Evolutionary conservation across 192 early-diverging fungal species (phyloP).

Genomic region (Backusella macrospora): DNA sequence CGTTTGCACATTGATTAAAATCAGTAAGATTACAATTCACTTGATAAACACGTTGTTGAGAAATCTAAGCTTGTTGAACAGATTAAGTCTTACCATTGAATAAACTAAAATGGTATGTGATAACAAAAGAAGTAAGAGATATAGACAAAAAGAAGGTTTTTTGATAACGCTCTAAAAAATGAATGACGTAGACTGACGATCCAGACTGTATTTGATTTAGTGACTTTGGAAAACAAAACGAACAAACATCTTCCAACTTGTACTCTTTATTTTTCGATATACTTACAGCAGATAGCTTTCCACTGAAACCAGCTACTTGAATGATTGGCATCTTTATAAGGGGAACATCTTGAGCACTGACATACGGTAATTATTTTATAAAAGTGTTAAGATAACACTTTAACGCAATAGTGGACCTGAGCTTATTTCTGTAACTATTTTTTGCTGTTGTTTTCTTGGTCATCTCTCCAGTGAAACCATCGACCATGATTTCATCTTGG

Average conservation of each 20-base stretch:
- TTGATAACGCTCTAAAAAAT: too few species aligned
- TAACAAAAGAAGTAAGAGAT: too few species aligned
- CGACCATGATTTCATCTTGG: conserved; percentile 2
- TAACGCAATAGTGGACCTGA: conserved; percentile 16
- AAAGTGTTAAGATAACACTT: conserved; percentile 22
- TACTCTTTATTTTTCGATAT: conserved; percentile 17
- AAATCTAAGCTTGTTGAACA: too few species aligned
- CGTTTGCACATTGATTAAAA: too few species aligned
- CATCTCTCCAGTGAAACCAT: conserved; percentile 17
- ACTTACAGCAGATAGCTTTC: background rate
- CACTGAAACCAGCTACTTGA: conserved; percentile 18
- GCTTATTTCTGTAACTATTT: conserved; percentile 13
- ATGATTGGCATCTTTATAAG: conserved; percentile 23
- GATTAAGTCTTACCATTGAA: too few species aligned
- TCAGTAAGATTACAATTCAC: too few species aligned
- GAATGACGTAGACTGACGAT: too few species aligned
- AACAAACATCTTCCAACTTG: conserved; percentile 17
- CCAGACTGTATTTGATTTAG: too few species aligned
- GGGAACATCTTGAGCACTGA: conserved; percentile 19
- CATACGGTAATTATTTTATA: conserved; percentile 15
- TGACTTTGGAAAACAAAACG: conserved; percentile 23
- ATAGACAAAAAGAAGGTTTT: too few species aligned
- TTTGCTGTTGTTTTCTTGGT: conserved; percentile 13
- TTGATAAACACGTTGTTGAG: too few species aligned
- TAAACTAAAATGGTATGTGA: too few species aligned